A percentile compares a stretch with the other conserved stretches of the same genome.
phyloP scores from a whole-genome alignment of 345 rosid species.

The Salix caprea region DNA sequence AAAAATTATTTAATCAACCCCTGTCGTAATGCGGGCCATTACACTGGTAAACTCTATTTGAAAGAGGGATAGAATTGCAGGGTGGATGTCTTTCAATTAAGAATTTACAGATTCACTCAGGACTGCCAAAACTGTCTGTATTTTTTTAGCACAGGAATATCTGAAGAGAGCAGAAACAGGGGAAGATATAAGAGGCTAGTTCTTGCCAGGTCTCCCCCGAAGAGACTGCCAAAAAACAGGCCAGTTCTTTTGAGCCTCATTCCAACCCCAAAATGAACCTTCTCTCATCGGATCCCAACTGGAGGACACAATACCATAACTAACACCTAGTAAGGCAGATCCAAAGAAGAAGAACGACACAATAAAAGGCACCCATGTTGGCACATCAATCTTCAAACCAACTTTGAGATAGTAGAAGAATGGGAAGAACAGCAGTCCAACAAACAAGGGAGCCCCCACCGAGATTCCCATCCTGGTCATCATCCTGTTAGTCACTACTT shows the following conservation, averaged over 20 bases:
- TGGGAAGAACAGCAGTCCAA: slow-evolving; percentile 78
- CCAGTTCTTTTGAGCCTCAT: slow-evolving; percentile 89
- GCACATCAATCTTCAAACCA: slow-evolving; percentile 70
- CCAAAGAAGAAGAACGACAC: slow-evolving; percentile 86
- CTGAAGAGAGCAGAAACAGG: background rate
- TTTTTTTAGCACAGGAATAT: background rate
- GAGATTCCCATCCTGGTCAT: slow-evolving; percentile 74
- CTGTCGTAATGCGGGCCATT: too few relatives aligned
- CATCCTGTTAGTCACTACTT: slow-evolving; percentile 92
- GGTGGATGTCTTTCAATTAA: background rate
- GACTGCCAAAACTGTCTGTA: background rate
- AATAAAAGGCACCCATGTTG: slow-evolving; percentile 79
- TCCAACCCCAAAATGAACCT: slow-evolving; percentile 92
- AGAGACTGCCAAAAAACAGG: slow-evolving; percentile 94
- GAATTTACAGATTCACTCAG: background rate
- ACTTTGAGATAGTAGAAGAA: slow-evolving; percentile 87
- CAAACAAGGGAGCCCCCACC: slow-evolving; percentile 67
- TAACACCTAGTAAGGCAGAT: slow-evolving; percentile 72
- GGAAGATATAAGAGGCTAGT: slow-evolving; percentile 18
- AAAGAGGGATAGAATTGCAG: background rate
- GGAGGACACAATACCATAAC: slow-evolving; percentile 86
- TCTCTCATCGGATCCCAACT: slow-evolving; percentile 97
- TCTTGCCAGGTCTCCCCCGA: slow-evolving; percentile 56
- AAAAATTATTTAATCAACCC: too few relatives aligned
- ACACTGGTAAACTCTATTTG: background rate